Conservation (phyloP, 805 yeast species). For the Priceomyces melissophilus region DNA sequence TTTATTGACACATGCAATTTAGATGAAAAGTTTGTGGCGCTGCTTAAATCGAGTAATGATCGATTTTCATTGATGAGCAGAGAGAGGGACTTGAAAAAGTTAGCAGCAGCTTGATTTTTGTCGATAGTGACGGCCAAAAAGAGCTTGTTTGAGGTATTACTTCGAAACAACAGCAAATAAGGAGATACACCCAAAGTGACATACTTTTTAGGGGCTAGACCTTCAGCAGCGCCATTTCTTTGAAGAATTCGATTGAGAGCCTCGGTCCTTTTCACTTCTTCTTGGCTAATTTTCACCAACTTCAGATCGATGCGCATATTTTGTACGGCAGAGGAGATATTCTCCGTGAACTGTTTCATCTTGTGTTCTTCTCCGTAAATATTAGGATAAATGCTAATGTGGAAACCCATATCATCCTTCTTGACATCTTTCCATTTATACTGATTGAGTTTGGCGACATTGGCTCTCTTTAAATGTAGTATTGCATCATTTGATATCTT, state of each 20-base stretch:
- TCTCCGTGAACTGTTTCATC: slow-evolving; percentile 8
- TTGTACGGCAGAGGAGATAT: slow-evolving; percentile 4
- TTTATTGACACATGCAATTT: slow-evolving; percentile 8
- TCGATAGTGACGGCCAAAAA: slow-evolving; percentile 6
- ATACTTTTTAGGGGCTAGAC: slow-evolving; percentile 4
- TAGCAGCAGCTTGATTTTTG: neutral
- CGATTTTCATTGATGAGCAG: slow-evolving; percentile 5
- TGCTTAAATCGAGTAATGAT: slow-evolving; percentile 4
- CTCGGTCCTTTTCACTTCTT: slow-evolving; percentile 5
- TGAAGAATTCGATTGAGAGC: slow-evolving; percentile 6
- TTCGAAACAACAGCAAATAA: slow-evolving; percentile 5
- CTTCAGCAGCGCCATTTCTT: slow-evolving; percentile 1
- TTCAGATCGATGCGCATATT: slow-evolving; percentile 1
- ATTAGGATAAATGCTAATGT: slow-evolving; percentile 11
- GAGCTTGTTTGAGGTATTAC: slow-evolving; percentile 6
- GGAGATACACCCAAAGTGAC: slow-evolving; percentile 5
- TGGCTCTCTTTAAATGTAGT: slow-evolving; percentile 2
- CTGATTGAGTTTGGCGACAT: slow-evolving; percentile 4
- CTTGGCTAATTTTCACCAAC: slow-evolving; percentile 5
- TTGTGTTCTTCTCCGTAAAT: slow-evolving; percentile 8
- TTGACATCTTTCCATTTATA: slow-evolving; percentile 11
- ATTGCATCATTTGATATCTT: slow-evolving; percentile 6
- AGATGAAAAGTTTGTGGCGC: neutral
- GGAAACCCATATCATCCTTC: slow-evolving; percentile 9
- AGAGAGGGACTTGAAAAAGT: slow-evolving; percentile 4